Conservation (phyloP, 106 monocot species). For the Ottelia alismoides region DNA sequence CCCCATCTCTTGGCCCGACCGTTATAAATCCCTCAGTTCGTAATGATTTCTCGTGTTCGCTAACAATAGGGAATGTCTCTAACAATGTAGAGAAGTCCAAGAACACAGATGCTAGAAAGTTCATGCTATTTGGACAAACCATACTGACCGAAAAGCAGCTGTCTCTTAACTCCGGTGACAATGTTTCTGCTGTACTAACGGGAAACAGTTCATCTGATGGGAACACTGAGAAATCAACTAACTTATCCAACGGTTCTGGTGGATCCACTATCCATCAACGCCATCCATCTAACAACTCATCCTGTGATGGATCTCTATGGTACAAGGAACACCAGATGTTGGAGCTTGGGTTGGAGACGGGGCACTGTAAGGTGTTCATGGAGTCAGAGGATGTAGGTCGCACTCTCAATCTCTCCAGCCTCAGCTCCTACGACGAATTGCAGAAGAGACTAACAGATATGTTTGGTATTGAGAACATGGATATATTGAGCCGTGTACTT, state of each 20-base stretch:
- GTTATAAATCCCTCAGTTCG: constrained; percentile 12
- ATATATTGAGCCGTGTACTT: constrained; percentile 40
- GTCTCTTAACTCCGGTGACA: constrained; percentile 10
- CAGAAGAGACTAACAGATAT: constrained; percentile 47
- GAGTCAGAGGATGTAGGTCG: constrained; percentile 65
- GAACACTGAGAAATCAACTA: constrained; percentile 3
- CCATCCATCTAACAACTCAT: too few species aligned
- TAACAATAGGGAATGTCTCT: constrained; percentile 38
- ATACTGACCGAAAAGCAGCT: constrained; percentile 53
- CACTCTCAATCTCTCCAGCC: constrained; percentile 51
- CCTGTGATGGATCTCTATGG: constrained; percentile 11
- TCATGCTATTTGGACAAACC: constrained; percentile 60
- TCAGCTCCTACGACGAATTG: constrained; percentile 59
- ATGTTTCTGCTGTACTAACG: constrained; percentile 8
- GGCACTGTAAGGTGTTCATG: constrained; percentile 72
- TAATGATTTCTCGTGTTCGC: constrained; percentile 37
- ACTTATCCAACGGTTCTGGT: constrained; percentile 13
- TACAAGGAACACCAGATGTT: constrained; percentile 10
- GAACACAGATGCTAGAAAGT: constrained; percentile 21
- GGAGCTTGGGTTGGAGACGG: constrained; percentile 28
- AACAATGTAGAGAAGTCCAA: constrained; percentile 9
- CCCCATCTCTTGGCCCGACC: constrained; percentile 19
- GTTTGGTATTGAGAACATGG: constrained; percentile 50
- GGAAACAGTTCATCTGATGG: constrained; percentile 32
- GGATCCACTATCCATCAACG: too few species aligned